Evolutionary conservation across 495 filamentous ascomycete species (phyloP).

Genomic region (Penicillium lividum): DNA sequence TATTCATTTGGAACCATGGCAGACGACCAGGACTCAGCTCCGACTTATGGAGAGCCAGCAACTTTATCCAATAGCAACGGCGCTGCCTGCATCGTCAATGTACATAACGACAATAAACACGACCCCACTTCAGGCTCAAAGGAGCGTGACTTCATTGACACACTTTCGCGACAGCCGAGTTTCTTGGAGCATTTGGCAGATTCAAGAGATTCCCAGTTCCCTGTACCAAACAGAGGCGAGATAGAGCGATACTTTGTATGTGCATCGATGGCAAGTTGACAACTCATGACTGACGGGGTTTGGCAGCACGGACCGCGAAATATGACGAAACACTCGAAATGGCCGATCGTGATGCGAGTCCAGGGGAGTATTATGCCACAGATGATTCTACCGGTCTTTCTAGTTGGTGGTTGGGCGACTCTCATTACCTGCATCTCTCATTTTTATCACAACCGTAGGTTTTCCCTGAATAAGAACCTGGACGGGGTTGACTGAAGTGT

Average conservation of each 20-base stretch:
- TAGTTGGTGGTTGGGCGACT: slow-evolving; percentile 69
- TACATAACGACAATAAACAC: slow-evolving; percentile 17
- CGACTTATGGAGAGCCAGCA: neutral
- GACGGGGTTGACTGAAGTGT: slow-evolving; percentile 6
- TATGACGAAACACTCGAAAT: slow-evolving; percentile 75
- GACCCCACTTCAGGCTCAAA: slow-evolving; percentile 11
- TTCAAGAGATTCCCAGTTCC: slow-evolving; percentile 41
- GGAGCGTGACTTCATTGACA: slow-evolving; percentile 30
- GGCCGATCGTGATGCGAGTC: slow-evolving; percentile 76
- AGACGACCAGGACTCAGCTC: neutral
- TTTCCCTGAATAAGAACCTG: neutral
- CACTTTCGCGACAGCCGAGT: slow-evolving; percentile 37
- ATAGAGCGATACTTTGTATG: slow-evolving; percentile 48
- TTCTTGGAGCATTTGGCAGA: slow-evolving; percentile 39
- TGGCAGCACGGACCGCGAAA: slow-evolving; percentile 60
- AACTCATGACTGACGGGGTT: neutral
- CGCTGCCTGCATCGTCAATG: slow-evolving; percentile 9
- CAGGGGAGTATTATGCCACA: slow-evolving; percentile 79
- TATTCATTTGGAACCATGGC: neutral
- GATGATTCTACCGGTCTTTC: slow-evolving; percentile 72
- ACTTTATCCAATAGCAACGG: slow-evolving; percentile 18
- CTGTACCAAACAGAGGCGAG: slow-evolving; percentile 35
- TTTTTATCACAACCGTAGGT: slow-evolving; percentile 52
- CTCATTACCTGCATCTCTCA: slow-evolving; percentile 63
- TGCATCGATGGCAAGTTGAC: slow-evolving; percentile 2